These are phyloP conservation scores for Picea glauca DNA, from an alignment of 75 land plant species.

Conservation along the genomic window DNA sequence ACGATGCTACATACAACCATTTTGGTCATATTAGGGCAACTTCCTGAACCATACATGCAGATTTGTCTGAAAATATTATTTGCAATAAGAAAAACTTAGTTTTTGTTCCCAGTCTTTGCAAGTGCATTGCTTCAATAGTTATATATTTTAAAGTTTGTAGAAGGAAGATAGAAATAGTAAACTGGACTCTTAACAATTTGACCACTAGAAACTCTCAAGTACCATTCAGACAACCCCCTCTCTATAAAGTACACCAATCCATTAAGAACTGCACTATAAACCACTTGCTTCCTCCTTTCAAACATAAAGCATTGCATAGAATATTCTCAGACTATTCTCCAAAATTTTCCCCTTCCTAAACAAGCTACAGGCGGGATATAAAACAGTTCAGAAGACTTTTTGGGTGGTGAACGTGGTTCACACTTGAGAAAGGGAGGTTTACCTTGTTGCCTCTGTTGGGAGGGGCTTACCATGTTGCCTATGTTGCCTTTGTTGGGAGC, in stretches of 20 bases:
- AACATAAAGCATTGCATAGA: neutral
- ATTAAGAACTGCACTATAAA: neutral
- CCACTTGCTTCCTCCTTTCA: neutral
- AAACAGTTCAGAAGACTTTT: neutral
- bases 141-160: no score
- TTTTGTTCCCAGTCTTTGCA: no score
- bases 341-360: no score
- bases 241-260: neutral
- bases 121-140: no score
- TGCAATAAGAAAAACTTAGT: no score
- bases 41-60: neutral
- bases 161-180: neutral
- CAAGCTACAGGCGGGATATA: no score
- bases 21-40: neutral
- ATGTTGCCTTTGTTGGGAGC: no score
- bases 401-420: neutral
- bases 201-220: neutral
- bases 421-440: no score
- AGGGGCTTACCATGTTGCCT: no score
- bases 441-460: no score
- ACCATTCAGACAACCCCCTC: neutral
- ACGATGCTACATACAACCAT: no score
- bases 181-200: neutral
- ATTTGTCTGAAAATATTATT: neutral
- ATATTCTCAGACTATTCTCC: no score